Percentiles rank a stretch among this genome's conserved stretches.
phyloP scores from a whole-genome alignment of 495 filamentous ascomycete species.

The Polyplosphaeria fusca region DNA sequence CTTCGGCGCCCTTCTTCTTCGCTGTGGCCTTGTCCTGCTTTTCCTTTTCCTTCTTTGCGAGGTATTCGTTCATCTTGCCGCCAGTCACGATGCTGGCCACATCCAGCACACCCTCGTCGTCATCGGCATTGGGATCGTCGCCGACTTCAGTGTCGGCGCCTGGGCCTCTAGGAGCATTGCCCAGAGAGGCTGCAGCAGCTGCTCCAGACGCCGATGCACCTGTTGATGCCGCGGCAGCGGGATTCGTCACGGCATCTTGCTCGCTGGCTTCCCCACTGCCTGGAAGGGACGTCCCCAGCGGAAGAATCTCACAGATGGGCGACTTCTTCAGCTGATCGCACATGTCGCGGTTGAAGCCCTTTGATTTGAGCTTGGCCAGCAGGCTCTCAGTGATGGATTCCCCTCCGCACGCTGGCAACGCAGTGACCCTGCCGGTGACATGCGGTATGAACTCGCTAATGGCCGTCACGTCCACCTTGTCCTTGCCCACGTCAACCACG shows the following conservation, averaged over 20 bases:
- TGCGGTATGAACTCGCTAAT: constrained; percentile 73
- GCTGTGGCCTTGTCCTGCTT: constrained; percentile 70
- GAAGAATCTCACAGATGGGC: constrained; percentile 82
- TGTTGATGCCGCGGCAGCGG: constrained; percentile 54
- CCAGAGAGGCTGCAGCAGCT: constrained; percentile 39
- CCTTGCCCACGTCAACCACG: constrained; percentile 82
- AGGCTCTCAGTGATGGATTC: constrained; percentile 83
- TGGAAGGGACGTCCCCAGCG: constrained; percentile 59
- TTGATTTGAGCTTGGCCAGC: constrained; percentile 60
- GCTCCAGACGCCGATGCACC: constrained; percentile 47
- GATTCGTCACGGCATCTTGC: constrained; percentile 54
- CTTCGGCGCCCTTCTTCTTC: constrained; percentile 52
- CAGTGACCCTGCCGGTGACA: constrained; percentile 56
- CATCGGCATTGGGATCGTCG: constrained; percentile 49
- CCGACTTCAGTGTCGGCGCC: constrained; percentile 52
- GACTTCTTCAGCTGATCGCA: constrained; percentile 93
- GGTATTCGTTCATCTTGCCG: constrained; percentile 86
- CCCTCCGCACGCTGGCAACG: constrained; percentile 72
- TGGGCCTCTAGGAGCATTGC: constrained; percentile 49
- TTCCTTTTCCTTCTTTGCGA: constrained; percentile 87
- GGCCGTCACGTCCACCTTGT: constrained; percentile 88
- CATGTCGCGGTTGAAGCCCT: constrained; percentile 79
- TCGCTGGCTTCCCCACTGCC: constrained; percentile 48
- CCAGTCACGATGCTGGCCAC: constrained; percentile 90
- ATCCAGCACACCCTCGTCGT: constrained; percentile 83